Percentiles rank a stretch among this genome's conserved stretches.
Evolutionary conservation across 805 yeast genomes (phyloP).

Genomic region (Allodekkera sacchari): DNA sequence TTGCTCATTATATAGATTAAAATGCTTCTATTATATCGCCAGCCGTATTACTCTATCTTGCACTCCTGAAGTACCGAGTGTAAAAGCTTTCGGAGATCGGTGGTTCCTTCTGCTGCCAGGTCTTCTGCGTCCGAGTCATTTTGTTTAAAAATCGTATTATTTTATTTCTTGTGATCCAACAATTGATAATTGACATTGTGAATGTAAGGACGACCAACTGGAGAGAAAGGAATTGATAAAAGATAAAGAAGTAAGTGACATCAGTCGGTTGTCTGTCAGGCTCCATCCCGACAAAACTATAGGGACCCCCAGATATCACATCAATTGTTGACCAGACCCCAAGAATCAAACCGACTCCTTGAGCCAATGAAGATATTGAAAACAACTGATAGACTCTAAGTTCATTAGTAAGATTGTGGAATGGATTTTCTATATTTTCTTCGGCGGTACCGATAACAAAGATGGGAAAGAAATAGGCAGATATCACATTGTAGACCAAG

Average conservation of each 20-base stretch:
- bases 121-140: conserved; percentile 14
- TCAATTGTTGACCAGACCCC: conserved; percentile 16
- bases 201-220: conserved; percentile 13
- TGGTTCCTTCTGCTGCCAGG: conserved; percentile 2
- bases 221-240: conserved; percentile 18
- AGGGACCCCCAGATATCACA: conserved; percentile 10
- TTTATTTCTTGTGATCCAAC: conserved; percentile 16
- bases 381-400: conserved; percentile 15
- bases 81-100: conserved; percentile 4
- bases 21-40: too few relatives aligned
- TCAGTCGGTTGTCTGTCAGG: too few relatives aligned
- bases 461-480: conserved; percentile 21
- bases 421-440: conserved; percentile 18
- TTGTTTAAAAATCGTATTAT: conserved; percentile 19
- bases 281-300: conserved; percentile 7
- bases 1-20: too few relatives aligned
- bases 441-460: conserved; percentile 15
- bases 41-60: too few relatives aligned
- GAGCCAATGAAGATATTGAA: conserved; percentile 11
- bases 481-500: conserved; percentile 16
- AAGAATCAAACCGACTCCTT: conserved; percentile 12
- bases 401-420: conserved; percentile 16
- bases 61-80: too few relatives aligned
- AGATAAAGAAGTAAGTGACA: conserved; percentile 13
- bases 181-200: conserved; percentile 14